These are phyloP conservation scores for Sordariomycetes sp. DNA, from an alignment of 2,329 filamentous ascomycete genomes.

Conservation along the genomic window DNA sequence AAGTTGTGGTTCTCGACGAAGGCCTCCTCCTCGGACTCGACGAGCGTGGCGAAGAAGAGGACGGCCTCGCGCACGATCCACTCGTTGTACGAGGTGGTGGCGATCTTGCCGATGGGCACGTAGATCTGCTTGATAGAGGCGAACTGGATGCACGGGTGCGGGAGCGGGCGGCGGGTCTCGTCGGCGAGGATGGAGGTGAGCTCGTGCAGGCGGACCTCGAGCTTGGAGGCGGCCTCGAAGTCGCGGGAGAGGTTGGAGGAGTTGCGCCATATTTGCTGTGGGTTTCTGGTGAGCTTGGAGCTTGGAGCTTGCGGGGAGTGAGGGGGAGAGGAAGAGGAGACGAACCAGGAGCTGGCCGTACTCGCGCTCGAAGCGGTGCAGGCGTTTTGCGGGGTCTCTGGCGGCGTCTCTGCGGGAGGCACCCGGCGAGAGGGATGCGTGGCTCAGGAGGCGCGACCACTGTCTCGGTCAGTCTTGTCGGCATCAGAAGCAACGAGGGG, in stretches of 20 bases:
- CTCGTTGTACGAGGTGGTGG: conserved; percentile 73
- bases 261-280: conserved; percentile 41
- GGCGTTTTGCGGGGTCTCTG: conserved; percentile 51
- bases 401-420: conserved; percentile 47
- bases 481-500: conserved; percentile 5
- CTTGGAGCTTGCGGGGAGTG: neutral
- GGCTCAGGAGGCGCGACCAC: conserved; percentile 60
- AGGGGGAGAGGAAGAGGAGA: neutral
- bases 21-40: conserved; percentile 93
- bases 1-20: conserved; percentile 83
- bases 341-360: conserved; percentile 51
- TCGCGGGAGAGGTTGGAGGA: conserved; percentile 50
- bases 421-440: conserved; percentile 45
- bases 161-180: conserved; percentile 77
- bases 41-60: conserved; percentile 77
- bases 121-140: conserved; percentile 82
- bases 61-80: conserved; percentile 78
- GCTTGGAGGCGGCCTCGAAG: conserved; percentile 49
- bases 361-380: conserved; percentile 57
- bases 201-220: conserved; percentile 53
- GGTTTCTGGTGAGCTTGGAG: neutral
- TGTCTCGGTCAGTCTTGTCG: conserved; percentile 14
- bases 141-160: conserved; percentile 86
- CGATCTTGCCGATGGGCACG: conserved; percentile 79
- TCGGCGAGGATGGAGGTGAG: conserved; percentile 69